These are phyloP conservation scores for Gentiana straminea DNA, from an alignment of 257 asterid species.

Conservation along the genomic window DNA sequence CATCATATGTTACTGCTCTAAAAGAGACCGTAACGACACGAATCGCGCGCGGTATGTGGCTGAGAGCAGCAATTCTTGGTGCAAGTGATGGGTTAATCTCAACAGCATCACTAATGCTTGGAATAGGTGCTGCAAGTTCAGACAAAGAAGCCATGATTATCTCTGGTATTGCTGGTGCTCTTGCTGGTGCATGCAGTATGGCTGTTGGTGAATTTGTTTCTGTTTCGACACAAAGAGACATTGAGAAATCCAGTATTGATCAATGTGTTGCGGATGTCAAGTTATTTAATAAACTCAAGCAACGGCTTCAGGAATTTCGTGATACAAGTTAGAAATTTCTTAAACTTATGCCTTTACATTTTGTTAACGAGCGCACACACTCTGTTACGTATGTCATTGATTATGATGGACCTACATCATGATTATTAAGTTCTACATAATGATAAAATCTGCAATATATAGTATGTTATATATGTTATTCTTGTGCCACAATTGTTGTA, in stretches of 20 bases:
- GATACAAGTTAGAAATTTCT: neutral
- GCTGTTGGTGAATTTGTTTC: conserved; percentile 60
- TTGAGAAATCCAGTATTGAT: conserved; percentile 13
- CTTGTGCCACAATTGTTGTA: no score
- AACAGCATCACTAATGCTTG: conserved; percentile 51
- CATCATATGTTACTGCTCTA: conserved; percentile 8
- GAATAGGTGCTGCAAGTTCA: conserved; percentile 53
- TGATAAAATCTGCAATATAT: no score
- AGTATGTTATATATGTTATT: no score
- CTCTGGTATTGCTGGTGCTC: conserved; percentile 50
- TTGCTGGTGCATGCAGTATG: conserved; percentile 71
- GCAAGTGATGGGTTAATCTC: conserved; percentile 59
- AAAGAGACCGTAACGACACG: conserved; percentile 11
- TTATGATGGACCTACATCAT: no score
- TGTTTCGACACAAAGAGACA: conserved; percentile 53
- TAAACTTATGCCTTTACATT: no score
- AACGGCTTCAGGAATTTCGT: neutral
- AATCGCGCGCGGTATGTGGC: conserved; percentile 46
- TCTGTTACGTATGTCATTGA: no score
- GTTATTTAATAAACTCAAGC: neutral
- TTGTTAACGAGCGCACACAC: no score
- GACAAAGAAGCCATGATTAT: conserved; percentile 36
- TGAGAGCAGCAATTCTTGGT: conserved; percentile 67
- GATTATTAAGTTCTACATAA: no score
- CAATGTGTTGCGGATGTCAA: neutral